Base-by-base conservation (phyloP, 768 basidiomycete species). In the Amanita rubescens region DNA sequence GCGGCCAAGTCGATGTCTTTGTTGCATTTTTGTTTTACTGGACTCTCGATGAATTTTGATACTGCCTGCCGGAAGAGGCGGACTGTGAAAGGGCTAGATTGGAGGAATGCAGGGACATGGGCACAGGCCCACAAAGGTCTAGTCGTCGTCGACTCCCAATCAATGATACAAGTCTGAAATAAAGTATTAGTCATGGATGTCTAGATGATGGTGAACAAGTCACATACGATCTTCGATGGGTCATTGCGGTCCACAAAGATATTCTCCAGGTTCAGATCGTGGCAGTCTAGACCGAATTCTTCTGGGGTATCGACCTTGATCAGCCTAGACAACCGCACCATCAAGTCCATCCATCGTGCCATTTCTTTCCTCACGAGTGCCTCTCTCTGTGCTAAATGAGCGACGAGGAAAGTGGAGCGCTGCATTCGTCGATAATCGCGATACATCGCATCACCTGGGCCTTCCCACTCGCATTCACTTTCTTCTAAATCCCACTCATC, bases 91-190 rank as follows among this genome's bases (percentile, higher is more conserved):
- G 84, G 80, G 55, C 83, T 86, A 15, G 81, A 80, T 59, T 87
- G 85, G 19, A 89, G 76, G 65, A 90, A 89, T 0, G 86, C 78
- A 0, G 90, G 90, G 2, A 90, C 74, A 62, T 93, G 90, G 0
- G 90, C 87, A 55, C 82, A 84, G 17, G 86, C 84, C 89, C 89
- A 92, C 17, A 93, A 75, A 3, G 90, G 90, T 12, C 90, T 77
- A 8, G 84, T 89, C 10, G 87, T 89, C n/a, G 90, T 91, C 14
- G 90, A 88, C 64, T 93, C 90, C 90, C 88, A 91, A 60, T 93
- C 90, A 38, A 93, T 92, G 54, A 93, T 79, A 61, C 87, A 88
- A 1, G 88, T 87, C 90, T 93, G 61, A 9, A 51, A 2, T 35
- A 30, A 46, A 5, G 19, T n/a, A 58, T 55, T 59, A 42, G 55